Base-by-base conservation (phyloP, 306 rosid genomes). In the Arachis hypogaea region DNA sequence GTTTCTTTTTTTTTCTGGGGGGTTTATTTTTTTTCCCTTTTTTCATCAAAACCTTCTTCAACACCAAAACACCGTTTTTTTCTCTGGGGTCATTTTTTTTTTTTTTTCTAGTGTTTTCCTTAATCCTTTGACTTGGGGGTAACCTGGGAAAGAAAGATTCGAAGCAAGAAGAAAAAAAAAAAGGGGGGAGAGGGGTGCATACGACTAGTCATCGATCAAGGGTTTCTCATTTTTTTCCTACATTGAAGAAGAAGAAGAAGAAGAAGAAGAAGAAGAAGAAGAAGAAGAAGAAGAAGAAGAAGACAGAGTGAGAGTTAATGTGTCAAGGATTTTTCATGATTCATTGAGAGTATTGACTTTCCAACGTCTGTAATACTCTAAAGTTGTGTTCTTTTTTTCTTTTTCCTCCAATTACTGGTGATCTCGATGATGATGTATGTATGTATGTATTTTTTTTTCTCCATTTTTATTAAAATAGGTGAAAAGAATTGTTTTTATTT, bases 121-220 rank as follows among this genome's bases (percentile, higher is more conserved):
- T 45, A 45, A 9, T 2, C n/a, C 4, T 10, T 16, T 45, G 29
- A 3, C 7, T 68, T 44, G 54, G 38, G 11, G 69, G 69, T 59
- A 61, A 40, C 54, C 56, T 80, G 78, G 69, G 58, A 52, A 80
- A 69, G 58, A 52, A 80, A 52, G 82, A 82, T 80, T 71, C 38
- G 7, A 63, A 73, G 73, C 61, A 75, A n/a, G 80, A 68, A 42
- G 71, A 22, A 22, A 22, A 22, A 22, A 22, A 22, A 22, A 22
- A 22, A 59, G 79, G 73, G 66, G 72, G n/a, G 80, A 68, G 33
- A 67, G 65, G 65, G 79, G 52, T 73, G 55, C 81, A 73, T 74
- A 66, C 66, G 7, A 62, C 46, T 79, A 68, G 45, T 82, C 84
- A 79, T 73, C 56, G 68, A 77, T 69, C 84, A 63, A 67, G 18